phyloP scores from a whole-genome alignment of 805 yeast species.

The Candida tallmaniae region DNA sequence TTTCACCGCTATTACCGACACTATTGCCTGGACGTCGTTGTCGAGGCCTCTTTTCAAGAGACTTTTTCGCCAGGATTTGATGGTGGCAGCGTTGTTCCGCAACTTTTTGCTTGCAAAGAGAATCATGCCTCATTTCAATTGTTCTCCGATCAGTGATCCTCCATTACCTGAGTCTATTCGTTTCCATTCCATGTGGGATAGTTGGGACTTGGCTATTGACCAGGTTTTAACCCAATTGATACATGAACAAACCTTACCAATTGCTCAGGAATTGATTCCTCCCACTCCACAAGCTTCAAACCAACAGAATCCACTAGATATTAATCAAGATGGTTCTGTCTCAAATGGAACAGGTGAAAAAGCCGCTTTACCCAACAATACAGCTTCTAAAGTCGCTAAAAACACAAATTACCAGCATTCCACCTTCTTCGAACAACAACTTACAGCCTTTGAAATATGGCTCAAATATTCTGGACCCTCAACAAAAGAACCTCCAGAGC shows the following conservation, averaged over 20 bases:
- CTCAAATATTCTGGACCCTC: constrained; percentile 79
- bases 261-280: neutral
- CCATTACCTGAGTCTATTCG: constrained; percentile 78
- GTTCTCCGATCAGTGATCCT: constrained; percentile 94
- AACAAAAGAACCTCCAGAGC: constrained; percentile 86
- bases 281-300: constrained; percentile 4
- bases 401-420: constrained; percentile 70
- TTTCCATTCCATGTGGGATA: constrained; percentile 92
- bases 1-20: constrained; percentile 95
- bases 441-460: constrained; percentile 97
- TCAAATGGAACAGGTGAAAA: constrained; percentile 1
- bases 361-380: neutral
- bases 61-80: constrained; percentile 88
- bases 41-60: constrained; percentile 86
- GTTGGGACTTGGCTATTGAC: constrained; percentile 97
- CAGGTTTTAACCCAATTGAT: constrained; percentile 78
- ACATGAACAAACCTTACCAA: constrained; percentile 17
- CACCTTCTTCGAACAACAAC: constrained; percentile 90
- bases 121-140: constrained; percentile 87
- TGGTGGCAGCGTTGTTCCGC: constrained; percentile 94
- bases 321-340: constrained; percentile 4
- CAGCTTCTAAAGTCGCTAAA: neutral
- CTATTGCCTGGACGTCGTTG: constrained; percentile 94
- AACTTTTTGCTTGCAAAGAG: constrained; percentile 89
- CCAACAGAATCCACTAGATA: constrained; percentile 1